Conservation (phyloP, 1,284 basidiomycete species). For the Papiliotrema nemorosa region DNA sequence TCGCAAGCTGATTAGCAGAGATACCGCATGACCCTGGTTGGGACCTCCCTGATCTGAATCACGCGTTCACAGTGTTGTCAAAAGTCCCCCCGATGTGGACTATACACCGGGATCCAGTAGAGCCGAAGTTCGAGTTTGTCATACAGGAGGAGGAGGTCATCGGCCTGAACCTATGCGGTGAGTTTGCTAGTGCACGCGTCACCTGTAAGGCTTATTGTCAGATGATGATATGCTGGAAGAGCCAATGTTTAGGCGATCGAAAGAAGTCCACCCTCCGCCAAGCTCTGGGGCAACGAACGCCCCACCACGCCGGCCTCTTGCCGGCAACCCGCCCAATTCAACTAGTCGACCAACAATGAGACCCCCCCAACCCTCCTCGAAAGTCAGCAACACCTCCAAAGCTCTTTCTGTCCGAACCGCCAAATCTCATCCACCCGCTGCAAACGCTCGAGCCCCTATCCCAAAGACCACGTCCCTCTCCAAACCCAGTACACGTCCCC, state of each 20-base stretch:
- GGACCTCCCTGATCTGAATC: slow-evolving; percentile 15
- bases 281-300: too few species aligned
- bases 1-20: slow-evolving; percentile 11
- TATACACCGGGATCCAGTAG: slow-evolving; percentile 1
- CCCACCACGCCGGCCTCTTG: too few species aligned
- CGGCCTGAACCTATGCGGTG: slow-evolving; percentile 11
- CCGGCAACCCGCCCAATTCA: too few species aligned
- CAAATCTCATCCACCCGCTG: too few species aligned
- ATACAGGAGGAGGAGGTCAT: not conserved
- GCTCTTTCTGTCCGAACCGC: too few species aligned
- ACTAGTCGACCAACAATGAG: too few species aligned
- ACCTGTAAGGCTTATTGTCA: slow-evolving; percentile 1
- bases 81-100: slow-evolving; percentile 21
- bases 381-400: too few species aligned
- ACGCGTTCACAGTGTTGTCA: slow-evolving; percentile 13
- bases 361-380: too few species aligned
- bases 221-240: slow-evolving; percentile 33
- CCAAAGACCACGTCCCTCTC: too few species aligned
- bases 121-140: slow-evolving; percentile 10
- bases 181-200: slow-evolving; percentile 1
- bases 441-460: too few species aligned
- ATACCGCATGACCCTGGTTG: slow-evolving; percentile 25
- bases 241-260: slow-evolving; percentile 13
- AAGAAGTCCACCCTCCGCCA: not conserved
- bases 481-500: too few species aligned